Evolutionary conservation across 768 basidiomycete species (phyloP).

Genomic region (Pleurotus tuber-regium): DNA sequence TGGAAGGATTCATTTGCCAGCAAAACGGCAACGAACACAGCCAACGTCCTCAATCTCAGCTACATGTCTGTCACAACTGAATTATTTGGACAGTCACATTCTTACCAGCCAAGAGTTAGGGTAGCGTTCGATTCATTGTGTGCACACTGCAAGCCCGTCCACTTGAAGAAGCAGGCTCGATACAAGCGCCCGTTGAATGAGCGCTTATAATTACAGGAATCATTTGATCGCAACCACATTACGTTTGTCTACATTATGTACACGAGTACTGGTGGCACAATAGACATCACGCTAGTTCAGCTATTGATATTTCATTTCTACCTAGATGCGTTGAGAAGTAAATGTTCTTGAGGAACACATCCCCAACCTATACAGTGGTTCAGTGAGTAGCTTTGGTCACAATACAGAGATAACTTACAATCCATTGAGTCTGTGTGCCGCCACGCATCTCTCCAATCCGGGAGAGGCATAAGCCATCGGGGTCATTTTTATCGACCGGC

Average conservation of each 20-base stretch:
- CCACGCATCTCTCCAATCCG: not conserved
- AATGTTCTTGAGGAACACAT: conserved; percentile 76
- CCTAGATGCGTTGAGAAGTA: conserved; percentile 65
- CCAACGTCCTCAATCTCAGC: too few species aligned
- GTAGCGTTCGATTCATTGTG: too few species aligned
- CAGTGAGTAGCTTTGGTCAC: not conserved
- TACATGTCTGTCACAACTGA: too few species aligned
- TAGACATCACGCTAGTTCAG: conserved; percentile 40
- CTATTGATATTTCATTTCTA: conserved; percentile 59
- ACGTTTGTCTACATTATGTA: too few species aligned
- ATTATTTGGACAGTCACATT: too few species aligned
- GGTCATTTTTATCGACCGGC: conserved; percentile 46
- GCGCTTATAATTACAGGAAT: too few species aligned
- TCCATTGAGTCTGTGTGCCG: not conserved
- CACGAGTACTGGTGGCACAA: too few species aligned
- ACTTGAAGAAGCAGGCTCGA: too few species aligned
- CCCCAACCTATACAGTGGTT: conserved; percentile 44
- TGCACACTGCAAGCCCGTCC: too few species aligned
- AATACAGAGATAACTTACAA: not conserved
- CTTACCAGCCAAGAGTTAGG: too few species aligned
- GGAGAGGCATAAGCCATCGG: conserved; percentile 15
- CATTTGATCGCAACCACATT: too few species aligned
- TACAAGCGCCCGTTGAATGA: too few species aligned
- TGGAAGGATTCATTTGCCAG: not conserved
- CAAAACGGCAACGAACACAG: not conserved